Percentiles rank a stretch among this genome's conserved stretches.
Conservation (phyloP, 164 flowering plant species). For the Warburgia ugandensis region DNA sequence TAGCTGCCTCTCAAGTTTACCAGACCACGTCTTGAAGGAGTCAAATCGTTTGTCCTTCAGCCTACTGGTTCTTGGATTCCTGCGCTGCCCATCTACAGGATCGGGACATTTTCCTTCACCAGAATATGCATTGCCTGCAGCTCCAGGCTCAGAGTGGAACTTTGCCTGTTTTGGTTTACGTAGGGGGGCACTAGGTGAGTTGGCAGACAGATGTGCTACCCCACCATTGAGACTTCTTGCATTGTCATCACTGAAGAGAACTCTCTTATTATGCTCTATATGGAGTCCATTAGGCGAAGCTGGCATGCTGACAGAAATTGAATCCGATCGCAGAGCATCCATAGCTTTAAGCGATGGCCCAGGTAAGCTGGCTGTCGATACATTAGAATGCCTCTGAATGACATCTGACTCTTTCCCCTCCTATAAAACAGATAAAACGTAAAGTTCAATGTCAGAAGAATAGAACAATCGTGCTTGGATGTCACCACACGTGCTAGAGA, state of each 20-base stretch:
- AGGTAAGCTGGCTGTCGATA: not conserved
- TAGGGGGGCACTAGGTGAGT: conserved; percentile 2
- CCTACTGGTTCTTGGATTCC: conserved; percentile 23
- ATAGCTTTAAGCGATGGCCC: not conserved
- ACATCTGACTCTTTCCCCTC: conserved; percentile 19
- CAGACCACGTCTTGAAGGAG: conserved; percentile 86
- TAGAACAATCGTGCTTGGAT: no score
- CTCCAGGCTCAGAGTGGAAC: conserved; percentile 62
- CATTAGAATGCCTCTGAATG: not conserved
- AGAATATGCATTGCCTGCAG: conserved; percentile 18
- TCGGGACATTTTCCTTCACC: conserved; percentile 9
- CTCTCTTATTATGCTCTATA: conserved; percentile 18
- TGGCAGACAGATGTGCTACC: conserved; percentile 5
- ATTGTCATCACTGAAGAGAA: conserved; percentile 20
- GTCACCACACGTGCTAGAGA: no score
- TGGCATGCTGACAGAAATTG: conserved; percentile 55
- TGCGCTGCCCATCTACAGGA: not conserved
- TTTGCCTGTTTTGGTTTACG: conserved; percentile 18
- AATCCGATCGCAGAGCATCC: conserved; percentile 2
- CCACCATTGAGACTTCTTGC: conserved; percentile 10
- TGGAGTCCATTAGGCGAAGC: conserved; percentile 32
- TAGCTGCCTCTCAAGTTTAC: conserved; percentile 66
- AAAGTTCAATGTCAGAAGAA: not conserved
- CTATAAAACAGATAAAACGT: not conserved
- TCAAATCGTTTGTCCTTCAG: conserved; percentile 49